These are phyloP conservation scores for Adansonia grandidieri DNA, from an alignment of 441 rosid genomes.

Conservation along the genomic window DNA sequence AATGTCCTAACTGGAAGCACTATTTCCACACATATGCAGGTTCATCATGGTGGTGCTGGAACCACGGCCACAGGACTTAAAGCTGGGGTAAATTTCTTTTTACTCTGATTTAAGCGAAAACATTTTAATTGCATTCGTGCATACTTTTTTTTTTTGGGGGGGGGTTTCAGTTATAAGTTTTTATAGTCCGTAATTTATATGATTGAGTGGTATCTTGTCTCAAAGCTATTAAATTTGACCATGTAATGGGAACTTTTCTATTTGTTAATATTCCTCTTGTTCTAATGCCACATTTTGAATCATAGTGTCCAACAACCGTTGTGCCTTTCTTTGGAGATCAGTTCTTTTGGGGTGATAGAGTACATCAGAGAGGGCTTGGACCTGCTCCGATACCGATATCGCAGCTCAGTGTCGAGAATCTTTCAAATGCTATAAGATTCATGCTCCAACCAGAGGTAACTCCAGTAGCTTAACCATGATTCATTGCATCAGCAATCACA, in stretches of 20 bases:
- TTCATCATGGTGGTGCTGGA: slow-evolving; percentile 99
- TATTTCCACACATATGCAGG: slow-evolving; percentile 51
- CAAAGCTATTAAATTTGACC: neutral
- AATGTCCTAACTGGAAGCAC: slow-evolving; percentile 20
- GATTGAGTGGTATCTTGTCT: neutral
- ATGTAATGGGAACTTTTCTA: neutral
- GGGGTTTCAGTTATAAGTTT: neutral
- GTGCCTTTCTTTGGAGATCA: slow-evolving; percentile 99
- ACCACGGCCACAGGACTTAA: slow-evolving; percentile 93
- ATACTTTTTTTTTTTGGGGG: neutral
- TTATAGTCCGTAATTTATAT: neutral
- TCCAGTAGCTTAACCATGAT: neutral
- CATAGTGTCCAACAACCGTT: slow-evolving; percentile 95
- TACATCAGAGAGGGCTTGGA: slow-evolving; percentile 73
- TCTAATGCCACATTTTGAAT: slow-evolving; percentile 26
- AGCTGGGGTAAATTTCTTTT: slow-evolving; percentile 77
- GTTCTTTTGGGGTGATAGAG: slow-evolving; percentile 95
- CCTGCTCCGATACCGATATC: slow-evolving; percentile 89
- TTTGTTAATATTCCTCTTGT: slow-evolving; percentile 4
- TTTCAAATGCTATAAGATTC: slow-evolving; percentile 73
- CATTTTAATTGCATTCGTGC: neutral
- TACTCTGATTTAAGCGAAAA: neutral
- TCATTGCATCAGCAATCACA: neutral
- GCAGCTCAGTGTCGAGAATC: slow-evolving; percentile 77
- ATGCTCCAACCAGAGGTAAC: slow-evolving; percentile 96